These are phyloP conservation scores for Diplosphaera chodatii DNA, from an alignment of 139 green algal genomes.

Conservation along the genomic window DNA sequence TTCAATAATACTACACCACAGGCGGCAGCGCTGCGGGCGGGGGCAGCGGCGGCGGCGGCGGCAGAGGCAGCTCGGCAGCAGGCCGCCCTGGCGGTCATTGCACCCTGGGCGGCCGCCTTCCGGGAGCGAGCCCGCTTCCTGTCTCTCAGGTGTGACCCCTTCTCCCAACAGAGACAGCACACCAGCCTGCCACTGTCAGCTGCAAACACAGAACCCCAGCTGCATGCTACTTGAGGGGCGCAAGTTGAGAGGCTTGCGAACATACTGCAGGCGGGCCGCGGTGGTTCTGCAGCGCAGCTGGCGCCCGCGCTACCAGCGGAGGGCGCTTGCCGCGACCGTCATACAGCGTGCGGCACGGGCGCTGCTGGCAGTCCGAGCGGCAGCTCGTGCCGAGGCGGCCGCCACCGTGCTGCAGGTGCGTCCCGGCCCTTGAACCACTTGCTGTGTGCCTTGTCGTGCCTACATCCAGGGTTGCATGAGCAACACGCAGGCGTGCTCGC, in stretches of 20 bases:
- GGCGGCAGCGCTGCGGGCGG: slow-evolving; percentile 2
- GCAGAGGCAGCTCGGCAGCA: background rate
- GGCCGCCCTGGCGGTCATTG: slow-evolving; percentile 28
- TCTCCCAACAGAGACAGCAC: background rate
- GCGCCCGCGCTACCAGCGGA: background rate
- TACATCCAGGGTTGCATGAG: background rate
- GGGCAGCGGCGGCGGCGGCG: too few species aligned
- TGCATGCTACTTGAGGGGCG: too few species aligned
- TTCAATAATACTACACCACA: too few species aligned
- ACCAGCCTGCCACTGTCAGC: too few species aligned
- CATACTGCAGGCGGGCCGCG: slow-evolving; percentile 11
- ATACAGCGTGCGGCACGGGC: slow-evolving; percentile 16
- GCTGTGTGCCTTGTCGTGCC: background rate
- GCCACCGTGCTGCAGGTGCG: slow-evolving; percentile 11
- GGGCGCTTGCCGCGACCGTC: slow-evolving; percentile 7
- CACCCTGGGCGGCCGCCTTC: slow-evolving; percentile 26
- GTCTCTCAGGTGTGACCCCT: slow-evolving; percentile 2
- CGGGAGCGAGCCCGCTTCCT: slow-evolving; percentile 20
- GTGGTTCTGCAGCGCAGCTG: slow-evolving; percentile 26
- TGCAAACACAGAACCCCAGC: too few species aligned
- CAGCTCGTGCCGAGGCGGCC: background rate
- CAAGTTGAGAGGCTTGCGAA: too few species aligned
- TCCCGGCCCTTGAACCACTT: too few species aligned
- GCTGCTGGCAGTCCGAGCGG: slow-evolving; percentile 2
- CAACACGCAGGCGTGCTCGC: too few species aligned